Conservation (phyloP, 2,329 filamentous ascomycete species). For the Fusarium pseudocircinatum region DNA sequence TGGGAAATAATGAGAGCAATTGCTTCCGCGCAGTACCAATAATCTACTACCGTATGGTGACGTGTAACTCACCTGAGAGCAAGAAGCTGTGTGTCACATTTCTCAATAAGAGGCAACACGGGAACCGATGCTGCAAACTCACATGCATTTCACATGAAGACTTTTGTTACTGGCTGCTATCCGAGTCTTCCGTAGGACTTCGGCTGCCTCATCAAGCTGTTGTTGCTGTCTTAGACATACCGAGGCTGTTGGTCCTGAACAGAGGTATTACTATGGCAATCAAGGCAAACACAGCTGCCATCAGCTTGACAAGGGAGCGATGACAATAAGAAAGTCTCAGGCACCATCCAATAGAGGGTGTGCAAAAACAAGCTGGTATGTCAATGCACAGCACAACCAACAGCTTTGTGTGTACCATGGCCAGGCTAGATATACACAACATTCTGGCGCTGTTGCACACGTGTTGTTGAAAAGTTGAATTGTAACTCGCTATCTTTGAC, state of each 20-base stretch:
- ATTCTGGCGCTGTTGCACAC: not conserved
- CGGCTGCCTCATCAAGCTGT: not conserved
- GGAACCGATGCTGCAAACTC: fast-evolving
- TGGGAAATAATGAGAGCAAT: not conserved
- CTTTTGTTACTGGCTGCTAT: fast-evolving
- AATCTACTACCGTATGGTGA: fast-evolving
- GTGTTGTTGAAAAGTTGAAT: not conserved
- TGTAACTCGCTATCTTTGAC: not conserved
- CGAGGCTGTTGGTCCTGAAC: not conserved
- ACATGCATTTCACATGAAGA: not conserved
- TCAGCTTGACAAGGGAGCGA: not conserved
- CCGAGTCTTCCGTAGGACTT: not conserved
- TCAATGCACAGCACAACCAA: not conserved
- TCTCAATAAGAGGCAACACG: not conserved
- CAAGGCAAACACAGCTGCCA: not conserved
- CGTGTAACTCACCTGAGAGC: too few species aligned
- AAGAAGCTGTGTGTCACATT: not conserved
- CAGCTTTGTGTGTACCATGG: not conserved
- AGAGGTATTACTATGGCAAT: not conserved
- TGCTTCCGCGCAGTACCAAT: too few species aligned
- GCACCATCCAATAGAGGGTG: not conserved
- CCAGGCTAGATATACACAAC: too few species aligned
- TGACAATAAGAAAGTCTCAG: not conserved
- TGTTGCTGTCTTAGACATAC: not conserved
- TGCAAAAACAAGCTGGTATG: fast-evolving